These are phyloP conservation scores for Beauveria rudraprayagi DNA, from an alignment of 2,329 filamentous ascomycete species.

Conservation along the genomic window DNA sequence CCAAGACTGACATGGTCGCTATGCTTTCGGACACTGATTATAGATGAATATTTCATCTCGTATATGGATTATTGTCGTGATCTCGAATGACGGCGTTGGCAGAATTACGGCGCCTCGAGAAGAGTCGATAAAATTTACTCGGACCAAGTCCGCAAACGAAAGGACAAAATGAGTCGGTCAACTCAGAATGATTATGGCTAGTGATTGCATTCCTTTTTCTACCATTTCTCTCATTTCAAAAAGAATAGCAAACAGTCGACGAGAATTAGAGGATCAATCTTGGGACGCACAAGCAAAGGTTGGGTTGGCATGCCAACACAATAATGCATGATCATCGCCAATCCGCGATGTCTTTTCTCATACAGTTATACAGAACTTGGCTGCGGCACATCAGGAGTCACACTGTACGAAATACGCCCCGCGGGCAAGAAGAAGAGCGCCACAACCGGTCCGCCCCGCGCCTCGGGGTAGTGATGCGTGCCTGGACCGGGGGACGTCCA, in stretches of 20 bases:
- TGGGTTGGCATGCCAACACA: not conserved
- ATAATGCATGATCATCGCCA: no score
- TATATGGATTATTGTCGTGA: not conserved
- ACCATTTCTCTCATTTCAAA: no score
- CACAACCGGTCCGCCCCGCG: slow-evolving; percentile 40
- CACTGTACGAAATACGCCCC: slow-evolving; percentile 43
- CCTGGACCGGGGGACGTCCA: slow-evolving; percentile 48
- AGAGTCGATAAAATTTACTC: no score
- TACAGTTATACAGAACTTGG: slow-evolving; percentile 19
- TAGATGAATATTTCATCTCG: not conserved
- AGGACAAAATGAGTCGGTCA: not conserved
- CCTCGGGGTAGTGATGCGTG: slow-evolving; percentile 49
- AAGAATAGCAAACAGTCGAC: no score
- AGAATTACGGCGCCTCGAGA: not conserved
- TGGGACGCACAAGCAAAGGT: not conserved
- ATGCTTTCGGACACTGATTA: not conserved
- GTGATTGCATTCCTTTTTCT: no score
- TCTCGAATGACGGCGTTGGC: not conserved
- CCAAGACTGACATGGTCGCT: not conserved
- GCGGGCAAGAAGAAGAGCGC: slow-evolving; percentile 49
- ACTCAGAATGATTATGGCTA: not conserved
- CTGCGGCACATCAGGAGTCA: slow-evolving; percentile 34
- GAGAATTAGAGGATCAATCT: not conserved
- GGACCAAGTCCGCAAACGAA: no score
- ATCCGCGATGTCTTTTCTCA: not conserved